phyloP scores from a whole-genome alignment of 2,329 filamentous ascomycete genomes.

The Byssoonygena ceratinophila region DNA sequence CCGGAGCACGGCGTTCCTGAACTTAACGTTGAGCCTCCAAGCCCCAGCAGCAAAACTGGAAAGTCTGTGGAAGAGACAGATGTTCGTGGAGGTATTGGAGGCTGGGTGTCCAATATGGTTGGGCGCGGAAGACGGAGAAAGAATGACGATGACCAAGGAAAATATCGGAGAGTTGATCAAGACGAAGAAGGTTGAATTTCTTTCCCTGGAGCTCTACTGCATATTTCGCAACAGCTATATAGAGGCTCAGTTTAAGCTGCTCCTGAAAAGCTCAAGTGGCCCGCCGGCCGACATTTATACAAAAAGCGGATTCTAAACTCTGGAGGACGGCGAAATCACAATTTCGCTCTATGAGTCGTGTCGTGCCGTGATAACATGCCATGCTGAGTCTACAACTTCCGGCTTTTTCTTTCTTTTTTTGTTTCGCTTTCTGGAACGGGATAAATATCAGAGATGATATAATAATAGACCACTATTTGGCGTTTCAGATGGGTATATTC shows the following conservation, averaged over 20 bases:
- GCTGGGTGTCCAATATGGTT: constrained; percentile 60
- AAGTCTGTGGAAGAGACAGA: constrained; percentile 25
- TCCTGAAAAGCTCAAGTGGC: background rate
- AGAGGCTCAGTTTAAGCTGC: background rate
- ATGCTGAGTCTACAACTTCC: background rate
- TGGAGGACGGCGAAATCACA: background rate
- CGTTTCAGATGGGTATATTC: constrained; percentile 6
- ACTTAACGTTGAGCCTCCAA: constrained; percentile 69
- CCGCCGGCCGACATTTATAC: too few relatives aligned
- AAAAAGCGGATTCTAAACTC: background rate
- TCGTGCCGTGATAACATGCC: background rate
- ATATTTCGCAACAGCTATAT: background rate
- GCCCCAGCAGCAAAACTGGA: constrained; percentile 35
- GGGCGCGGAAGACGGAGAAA: constrained; percentile 36
- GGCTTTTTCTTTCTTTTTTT: background rate
- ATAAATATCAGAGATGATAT: constrained; percentile 8
- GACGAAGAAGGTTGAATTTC: constrained; percentile 29
- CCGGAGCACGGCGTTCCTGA: constrained; percentile 64
- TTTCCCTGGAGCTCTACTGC: background rate
- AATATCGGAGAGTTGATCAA: constrained; percentile 39
- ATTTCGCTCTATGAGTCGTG: background rate
- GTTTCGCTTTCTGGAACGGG: background rate
- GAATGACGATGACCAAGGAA: constrained; percentile 31
- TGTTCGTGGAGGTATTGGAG: constrained; percentile 49
- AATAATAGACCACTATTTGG: constrained; percentile 6